phyloP scores from a whole-genome alignment of 768 basidiomycete species.

The Panus rudis region DNA sequence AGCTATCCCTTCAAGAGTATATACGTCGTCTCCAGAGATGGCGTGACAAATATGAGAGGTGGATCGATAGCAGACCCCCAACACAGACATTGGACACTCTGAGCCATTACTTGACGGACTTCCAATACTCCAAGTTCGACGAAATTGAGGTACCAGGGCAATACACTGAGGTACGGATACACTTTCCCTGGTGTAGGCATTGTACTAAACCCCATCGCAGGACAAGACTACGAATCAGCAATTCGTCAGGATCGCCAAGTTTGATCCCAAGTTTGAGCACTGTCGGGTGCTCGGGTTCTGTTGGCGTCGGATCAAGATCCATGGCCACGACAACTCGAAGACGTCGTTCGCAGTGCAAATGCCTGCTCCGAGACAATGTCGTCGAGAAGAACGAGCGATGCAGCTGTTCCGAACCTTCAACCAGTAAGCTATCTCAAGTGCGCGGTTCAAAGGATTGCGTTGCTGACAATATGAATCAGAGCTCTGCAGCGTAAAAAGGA shows the following conservation, averaged over 20 bases:
- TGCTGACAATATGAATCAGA: slow-evolving; percentile 32
- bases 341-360: slow-evolving; percentile 89
- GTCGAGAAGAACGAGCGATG: slow-evolving; percentile 88
- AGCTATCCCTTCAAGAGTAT: slow-evolving; percentile 79
- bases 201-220: slow-evolving; percentile 33
- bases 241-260: slow-evolving; percentile 86
- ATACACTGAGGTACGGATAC: slow-evolving; percentile 72
- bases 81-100: slow-evolving; percentile 78
- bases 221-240: slow-evolving; percentile 92
- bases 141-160: slow-evolving; percentile 99
- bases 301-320: slow-evolving; percentile 85
- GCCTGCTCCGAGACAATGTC: slow-evolving; percentile 75
- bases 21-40: slow-evolving; percentile 85
- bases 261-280: slow-evolving; percentile 85
- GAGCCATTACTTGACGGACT: slow-evolving; percentile 93
- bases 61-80: slow-evolving; percentile 77
- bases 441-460: not conserved
- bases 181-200: not conserved
- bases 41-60: slow-evolving; percentile 84
- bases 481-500: slow-evolving; percentile 86
- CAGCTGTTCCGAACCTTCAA: slow-evolving; percentile 95
- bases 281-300: slow-evolving; percentile 80
- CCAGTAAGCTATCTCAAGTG: slow-evolving; percentile 41
- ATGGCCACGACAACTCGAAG: slow-evolving; percentile 85
- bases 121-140: slow-evolving; percentile 95